Conservation (phyloP, 2,329 filamentous ascomycete species). For the Colletotrichum neosansevieriae region DNA sequence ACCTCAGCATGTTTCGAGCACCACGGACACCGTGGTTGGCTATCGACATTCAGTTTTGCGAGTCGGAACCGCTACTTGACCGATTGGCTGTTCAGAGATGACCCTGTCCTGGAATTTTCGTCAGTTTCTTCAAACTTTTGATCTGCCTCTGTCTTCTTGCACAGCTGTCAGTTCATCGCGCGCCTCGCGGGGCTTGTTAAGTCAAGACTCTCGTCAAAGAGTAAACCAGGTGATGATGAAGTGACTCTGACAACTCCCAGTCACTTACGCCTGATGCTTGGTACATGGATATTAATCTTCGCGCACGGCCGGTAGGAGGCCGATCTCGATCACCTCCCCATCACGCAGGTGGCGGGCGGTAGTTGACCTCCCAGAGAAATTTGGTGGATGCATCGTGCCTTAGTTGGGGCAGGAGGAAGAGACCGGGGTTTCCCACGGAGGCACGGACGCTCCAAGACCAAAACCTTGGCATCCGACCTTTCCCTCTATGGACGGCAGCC, state of each 20-base stretch:
- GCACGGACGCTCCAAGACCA: slow-evolving; percentile 4
- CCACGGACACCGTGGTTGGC: slow-evolving; percentile 10
- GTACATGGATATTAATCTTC: too few species aligned
- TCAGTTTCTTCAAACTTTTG: neutral
- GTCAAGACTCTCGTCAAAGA: neutral
- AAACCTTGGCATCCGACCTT: slow-evolving; percentile 38
- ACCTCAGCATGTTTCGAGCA: slow-evolving; percentile 29
- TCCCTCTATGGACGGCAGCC: neutral
- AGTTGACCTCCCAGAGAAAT: slow-evolving; percentile 4
- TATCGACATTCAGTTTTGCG: neutral
- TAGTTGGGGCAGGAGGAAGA: neutral
- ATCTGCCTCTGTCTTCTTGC: neutral
- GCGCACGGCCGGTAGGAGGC: slow-evolving; percentile 7
- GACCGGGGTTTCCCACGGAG: slow-evolving; percentile 13
- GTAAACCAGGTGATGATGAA: neutral
- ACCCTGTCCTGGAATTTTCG: neutral
- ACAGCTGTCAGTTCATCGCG: neutral
- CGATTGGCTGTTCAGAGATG: slow-evolving; percentile 12
- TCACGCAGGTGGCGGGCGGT: slow-evolving; percentile 31
- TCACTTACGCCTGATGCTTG: slow-evolving; percentile 8
- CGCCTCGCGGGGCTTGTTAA: neutral
- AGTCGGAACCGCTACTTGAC: neutral
- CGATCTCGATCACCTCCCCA: slow-evolving; percentile 26
- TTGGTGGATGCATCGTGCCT: slow-evolving; percentile 19
- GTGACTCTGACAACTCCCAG: neutral